Percentiles rank a stretch among this genome's conserved stretches.
phyloP scores from a whole-genome alignment of 768 basidiomycete genomes.

The Peribolospora kevripleyi region DNA sequence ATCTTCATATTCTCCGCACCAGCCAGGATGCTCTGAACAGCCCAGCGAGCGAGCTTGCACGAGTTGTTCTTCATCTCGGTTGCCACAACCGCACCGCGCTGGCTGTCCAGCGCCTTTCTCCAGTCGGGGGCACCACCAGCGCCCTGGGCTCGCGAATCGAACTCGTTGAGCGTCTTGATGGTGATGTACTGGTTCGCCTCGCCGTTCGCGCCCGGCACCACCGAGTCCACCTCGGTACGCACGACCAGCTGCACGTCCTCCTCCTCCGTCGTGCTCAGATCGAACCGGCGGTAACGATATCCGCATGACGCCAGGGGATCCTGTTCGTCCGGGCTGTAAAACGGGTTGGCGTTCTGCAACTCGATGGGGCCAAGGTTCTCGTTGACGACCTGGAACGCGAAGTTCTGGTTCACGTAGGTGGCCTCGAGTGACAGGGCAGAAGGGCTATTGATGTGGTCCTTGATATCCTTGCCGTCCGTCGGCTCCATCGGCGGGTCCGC shows the following conservation, averaged over 20 bases:
- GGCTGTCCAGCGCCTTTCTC: constrained; percentile 86
- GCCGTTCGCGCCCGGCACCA: constrained; percentile 28
- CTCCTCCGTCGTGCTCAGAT: constrained; percentile 68
- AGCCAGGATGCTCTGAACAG: constrained; percentile 78
- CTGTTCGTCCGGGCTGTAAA: constrained; percentile 78
- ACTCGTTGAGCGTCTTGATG: constrained; percentile 88
- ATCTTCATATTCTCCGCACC: constrained; percentile 95
- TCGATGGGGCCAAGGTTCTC: constrained; percentile 46
- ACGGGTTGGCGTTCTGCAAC: constrained; percentile 74
- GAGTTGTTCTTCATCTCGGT: constrained; percentile 99
- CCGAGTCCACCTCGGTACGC: constrained; percentile 90
- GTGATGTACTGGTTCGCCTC: constrained; percentile 51
- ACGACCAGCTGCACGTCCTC: constrained; percentile 58
- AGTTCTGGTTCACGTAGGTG: constrained; percentile 97
- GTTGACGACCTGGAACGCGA: constrained; percentile 78
- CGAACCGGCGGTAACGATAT: constrained; percentile 86
- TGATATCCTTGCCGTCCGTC: constrained; percentile 33
- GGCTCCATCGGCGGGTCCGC: constrained; percentile 77
- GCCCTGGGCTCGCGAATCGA: constrained; percentile 69
- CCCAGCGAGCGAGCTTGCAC: constrained; percentile 91
- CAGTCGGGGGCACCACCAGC: constrained; percentile 95
- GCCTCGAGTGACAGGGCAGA: constrained; percentile 87
- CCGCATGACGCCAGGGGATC: constrained; percentile 89
- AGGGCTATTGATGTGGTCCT: constrained; percentile 71
- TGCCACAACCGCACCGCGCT: constrained; percentile 89